Conservation (phyloP, 2,329 filamentous ascomycete genomes). For the Calonectria ilicicola region DNA sequence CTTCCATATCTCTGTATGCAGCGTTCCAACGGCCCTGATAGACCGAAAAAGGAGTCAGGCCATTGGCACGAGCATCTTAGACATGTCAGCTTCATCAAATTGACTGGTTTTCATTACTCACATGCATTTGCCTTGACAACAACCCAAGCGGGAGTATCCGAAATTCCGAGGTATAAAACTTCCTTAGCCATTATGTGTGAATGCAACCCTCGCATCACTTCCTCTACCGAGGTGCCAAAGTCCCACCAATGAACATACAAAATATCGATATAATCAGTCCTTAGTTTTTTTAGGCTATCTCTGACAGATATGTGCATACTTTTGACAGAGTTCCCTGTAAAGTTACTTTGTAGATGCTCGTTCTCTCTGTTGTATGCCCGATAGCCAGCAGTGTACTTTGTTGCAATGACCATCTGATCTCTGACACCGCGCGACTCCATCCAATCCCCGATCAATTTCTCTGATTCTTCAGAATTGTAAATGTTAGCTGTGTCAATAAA, state of each 20-base stretch:
- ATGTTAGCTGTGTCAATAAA: constrained; percentile 70
- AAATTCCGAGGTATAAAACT: constrained; percentile 47
- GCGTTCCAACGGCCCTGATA: constrained; percentile 48
- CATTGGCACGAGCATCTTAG: constrained; percentile 40
- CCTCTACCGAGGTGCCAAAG: constrained; percentile 22
- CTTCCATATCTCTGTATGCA: constrained; percentile 42
- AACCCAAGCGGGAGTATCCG: constrained; percentile 47
- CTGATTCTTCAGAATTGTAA: constrained; percentile 64
- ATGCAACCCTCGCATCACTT: constrained; percentile 24
- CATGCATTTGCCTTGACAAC: constrained; percentile 43
- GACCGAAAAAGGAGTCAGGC: constrained; percentile 41
- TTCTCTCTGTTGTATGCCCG: constrained; percentile 22
- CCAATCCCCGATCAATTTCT: constrained; percentile 65
- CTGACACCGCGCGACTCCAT: constrained; percentile 56
- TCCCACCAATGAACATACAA: constrained; percentile 46
- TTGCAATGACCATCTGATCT: constrained; percentile 61
- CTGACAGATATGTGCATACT: constrained; percentile 53
- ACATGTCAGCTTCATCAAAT: not conserved
- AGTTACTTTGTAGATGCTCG: constrained; percentile 44
- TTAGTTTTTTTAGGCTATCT: constrained; percentile 55
- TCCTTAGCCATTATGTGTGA: constrained; percentile 22
- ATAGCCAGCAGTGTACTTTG: constrained; percentile 60
- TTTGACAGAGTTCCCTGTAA: constrained; percentile 52
- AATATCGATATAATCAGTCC: constrained; percentile 49
- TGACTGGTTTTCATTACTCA: not conserved